Evolutionary conservation across 1,139 yeast species (phyloP).

Genomic region (Saccharomycopsis hybrid): DNA sequence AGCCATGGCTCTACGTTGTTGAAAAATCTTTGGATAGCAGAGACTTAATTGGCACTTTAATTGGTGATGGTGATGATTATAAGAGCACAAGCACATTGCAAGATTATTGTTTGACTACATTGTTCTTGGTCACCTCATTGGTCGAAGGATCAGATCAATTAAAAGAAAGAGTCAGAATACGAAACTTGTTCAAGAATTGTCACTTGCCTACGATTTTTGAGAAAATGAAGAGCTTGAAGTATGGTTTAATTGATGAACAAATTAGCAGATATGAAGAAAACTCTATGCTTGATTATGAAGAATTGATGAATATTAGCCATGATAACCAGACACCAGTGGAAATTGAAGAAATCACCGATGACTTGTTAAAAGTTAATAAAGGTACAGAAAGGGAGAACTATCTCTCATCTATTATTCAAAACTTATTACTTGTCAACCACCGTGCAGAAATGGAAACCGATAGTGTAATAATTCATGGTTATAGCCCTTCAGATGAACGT

Average conservation of each 20-base stretch:
- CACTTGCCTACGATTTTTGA: slow-evolving; percentile 50
- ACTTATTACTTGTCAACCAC: slow-evolving; percentile 50
- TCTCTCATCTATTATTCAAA: slow-evolving; percentile 75
- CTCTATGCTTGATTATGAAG: slow-evolving; percentile 54
- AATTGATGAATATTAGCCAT: slow-evolving; percentile 45
- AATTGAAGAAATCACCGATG: slow-evolving; percentile 64
- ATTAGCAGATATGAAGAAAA: slow-evolving; percentile 47
- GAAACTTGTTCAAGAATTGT: slow-evolving; percentile 57
- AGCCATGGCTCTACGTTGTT: slow-evolving; percentile 62
- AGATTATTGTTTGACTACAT: slow-evolving; percentile 65
- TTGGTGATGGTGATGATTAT: slow-evolving; percentile 45
- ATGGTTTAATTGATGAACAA: slow-evolving; percentile 52
- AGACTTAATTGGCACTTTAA: slow-evolving; percentile 63
- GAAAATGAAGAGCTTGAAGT: slow-evolving; percentile 48
- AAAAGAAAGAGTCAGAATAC: slow-evolving; percentile 53
- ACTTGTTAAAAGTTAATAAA: slow-evolving; percentile 62
- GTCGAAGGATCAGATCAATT: slow-evolving; percentile 54
- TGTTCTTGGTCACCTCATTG: slow-evolving; percentile 60
- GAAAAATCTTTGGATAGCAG: slow-evolving; percentile 59
- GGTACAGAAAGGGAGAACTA: slow-evolving; percentile 68
- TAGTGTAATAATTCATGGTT: slow-evolving; percentile 1
- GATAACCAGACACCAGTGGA: slow-evolving; percentile 58
- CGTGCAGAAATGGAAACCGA: neutral
- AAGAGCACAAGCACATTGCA: slow-evolving; percentile 50
- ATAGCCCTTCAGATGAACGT: slow-evolving; percentile 44